phyloP scores from a whole-genome alignment of 257 asterid species.

The Thymus quinquecostatus region DNA sequence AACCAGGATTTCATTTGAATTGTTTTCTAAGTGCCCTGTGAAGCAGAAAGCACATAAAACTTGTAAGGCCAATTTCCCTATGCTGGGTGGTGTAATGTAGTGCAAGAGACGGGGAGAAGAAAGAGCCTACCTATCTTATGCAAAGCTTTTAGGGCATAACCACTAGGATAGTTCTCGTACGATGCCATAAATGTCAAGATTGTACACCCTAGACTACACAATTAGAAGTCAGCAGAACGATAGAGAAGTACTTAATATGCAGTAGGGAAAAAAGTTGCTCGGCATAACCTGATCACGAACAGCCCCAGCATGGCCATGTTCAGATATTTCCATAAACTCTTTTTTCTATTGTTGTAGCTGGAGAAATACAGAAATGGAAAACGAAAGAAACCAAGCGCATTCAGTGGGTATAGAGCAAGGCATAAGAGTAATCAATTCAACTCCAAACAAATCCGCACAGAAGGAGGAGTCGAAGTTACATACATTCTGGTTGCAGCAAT shows the following conservation, averaged over 20 bases:
- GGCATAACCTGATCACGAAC: constrained; percentile 70
- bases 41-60: constrained; percentile 9
- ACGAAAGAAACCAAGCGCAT: constrained; percentile 8
- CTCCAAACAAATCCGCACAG: not conserved
- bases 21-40: constrained; percentile 55
- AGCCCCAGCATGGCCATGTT: constrained; percentile 72
- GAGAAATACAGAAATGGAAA: constrained; percentile 23
- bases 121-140: constrained; percentile 69
- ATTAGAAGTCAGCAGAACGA: constrained; percentile 47
- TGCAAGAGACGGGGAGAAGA: constrained; percentile 25
- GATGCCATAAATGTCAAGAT: constrained; percentile 76
- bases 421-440: not conserved
- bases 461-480: constrained; percentile 27
- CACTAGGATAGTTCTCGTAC: constrained; percentile 92
- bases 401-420: constrained; percentile 6
- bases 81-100: constrained; percentile 14
- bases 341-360: constrained; percentile 91
- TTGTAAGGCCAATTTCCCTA: not conserved
- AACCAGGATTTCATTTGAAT: constrained; percentile 65
- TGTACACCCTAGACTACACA: constrained; percentile 88
- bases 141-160: constrained; percentile 71
- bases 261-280: constrained; percentile 22
- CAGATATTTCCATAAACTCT: constrained; percentile 78
- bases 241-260: not conserved
- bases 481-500: constrained; percentile 93